Percentiles rank a stretch among this genome's conserved stretches.
Conservation (phyloP, 306 rosid genomes). For the Gynostemma pentaphyllum region DNA sequence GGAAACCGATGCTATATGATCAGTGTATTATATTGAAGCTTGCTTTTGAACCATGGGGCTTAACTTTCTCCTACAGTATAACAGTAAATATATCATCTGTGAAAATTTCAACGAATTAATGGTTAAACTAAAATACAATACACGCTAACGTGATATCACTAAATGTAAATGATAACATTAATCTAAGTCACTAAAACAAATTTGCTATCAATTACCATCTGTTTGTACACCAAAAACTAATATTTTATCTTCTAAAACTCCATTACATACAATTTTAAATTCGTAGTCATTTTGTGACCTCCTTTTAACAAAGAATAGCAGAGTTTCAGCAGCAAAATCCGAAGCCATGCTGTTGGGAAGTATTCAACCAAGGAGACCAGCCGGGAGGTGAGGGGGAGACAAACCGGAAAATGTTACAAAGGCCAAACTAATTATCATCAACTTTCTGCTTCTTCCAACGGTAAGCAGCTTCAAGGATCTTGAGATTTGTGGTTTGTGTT, state of each 20-base stretch:
- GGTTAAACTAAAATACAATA: too few species aligned
- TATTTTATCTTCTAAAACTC: not conserved
- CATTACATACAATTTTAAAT: not conserved
- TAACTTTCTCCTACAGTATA: too few species aligned
- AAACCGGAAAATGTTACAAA: too few species aligned
- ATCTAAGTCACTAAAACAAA: too few species aligned
- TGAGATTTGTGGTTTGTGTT: conserved; percentile 73
- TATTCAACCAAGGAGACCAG: not conserved
- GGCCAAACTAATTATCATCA: conserved; percentile 1
- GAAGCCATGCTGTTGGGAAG: not conserved
- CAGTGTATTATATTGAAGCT: too few species aligned
- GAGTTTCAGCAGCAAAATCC: conserved; percentile 1
- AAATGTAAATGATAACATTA: too few species aligned
- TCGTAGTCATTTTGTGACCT: not conserved
- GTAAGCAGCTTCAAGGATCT: conserved; percentile 94
- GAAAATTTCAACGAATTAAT: too few species aligned
- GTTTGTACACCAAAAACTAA: not conserved
- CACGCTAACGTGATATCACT: too few species aligned
- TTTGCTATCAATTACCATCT: too few species aligned
- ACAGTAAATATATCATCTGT: too few species aligned
- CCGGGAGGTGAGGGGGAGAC: not conserved
- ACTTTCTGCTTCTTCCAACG: conserved; percentile 80
- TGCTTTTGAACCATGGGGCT: too few species aligned
- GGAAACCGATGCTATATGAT: too few species aligned
- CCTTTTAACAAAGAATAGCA: not conserved